Conservation (phyloP, 805 yeast genomes). For the Ogataea thermomethanolica region DNA sequence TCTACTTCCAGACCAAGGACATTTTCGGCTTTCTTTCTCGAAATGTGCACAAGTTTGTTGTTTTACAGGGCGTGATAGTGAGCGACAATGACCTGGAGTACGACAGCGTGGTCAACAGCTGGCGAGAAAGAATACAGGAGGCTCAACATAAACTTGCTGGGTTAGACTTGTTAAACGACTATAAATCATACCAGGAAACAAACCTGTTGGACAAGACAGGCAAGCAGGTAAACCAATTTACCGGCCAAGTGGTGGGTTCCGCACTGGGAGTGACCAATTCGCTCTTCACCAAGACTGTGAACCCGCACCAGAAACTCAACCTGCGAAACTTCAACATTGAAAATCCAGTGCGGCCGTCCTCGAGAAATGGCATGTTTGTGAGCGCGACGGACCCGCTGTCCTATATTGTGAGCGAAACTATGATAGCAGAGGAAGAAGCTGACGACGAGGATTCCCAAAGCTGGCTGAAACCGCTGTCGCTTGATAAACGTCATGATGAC, state of each 20-base stretch:
- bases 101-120: slow-evolving; percentile 36
- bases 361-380: slow-evolving; percentile 32
- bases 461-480: slow-evolving; percentile 25
- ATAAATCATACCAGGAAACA: slow-evolving; percentile 36
- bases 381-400: slow-evolving; percentile 30
- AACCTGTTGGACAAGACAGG: slow-evolving; percentile 34
- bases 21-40: slow-evolving; percentile 33
- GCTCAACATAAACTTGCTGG: slow-evolving; percentile 39
- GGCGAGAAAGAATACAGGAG: slow-evolving; percentile 36
- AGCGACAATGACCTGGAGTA: slow-evolving; percentile 22
- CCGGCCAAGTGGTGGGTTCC: slow-evolving; percentile 28
- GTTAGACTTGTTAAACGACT: slow-evolving; percentile 35
- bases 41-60: slow-evolving; percentile 27
- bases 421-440: slow-evolving; percentile 1
- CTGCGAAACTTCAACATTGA: slow-evolving; percentile 28
- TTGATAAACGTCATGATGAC: slow-evolving; percentile 15
- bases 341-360: slow-evolving; percentile 35
- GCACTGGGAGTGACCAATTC: slow-evolving; percentile 31
- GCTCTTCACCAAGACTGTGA: slow-evolving; percentile 31
- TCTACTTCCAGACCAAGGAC: slow-evolving; percentile 38
- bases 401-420: slow-evolving; percentile 16
- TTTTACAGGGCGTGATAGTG: slow-evolving; percentile 32
- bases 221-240: slow-evolving; percentile 21
- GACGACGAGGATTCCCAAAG: slow-evolving; percentile 12
- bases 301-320: slow-evolving; percentile 30